Base-by-base conservation (phyloP, 495 filamentous ascomycete species). In the Aspergillus leporis region DNA sequence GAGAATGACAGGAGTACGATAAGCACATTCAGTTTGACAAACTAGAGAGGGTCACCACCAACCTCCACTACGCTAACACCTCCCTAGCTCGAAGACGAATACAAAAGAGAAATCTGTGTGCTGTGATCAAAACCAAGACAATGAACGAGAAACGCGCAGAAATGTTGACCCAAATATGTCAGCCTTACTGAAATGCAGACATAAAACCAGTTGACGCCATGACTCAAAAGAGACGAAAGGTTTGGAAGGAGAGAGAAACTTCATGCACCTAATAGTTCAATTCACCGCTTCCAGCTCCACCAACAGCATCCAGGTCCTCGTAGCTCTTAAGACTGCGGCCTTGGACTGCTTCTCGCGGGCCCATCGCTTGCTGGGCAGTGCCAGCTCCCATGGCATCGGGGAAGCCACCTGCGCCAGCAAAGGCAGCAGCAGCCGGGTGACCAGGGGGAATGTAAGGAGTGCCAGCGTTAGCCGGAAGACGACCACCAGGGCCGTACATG, bases 251-350 rank as follows among this genome's bases (percentile, higher is more conserved):
- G 16, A 12, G 16, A 19, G 28, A 25, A 13, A 55, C 21, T 18
- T 14, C 38, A 5, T 14, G 38, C 16, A 28, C 21, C 69, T 71
- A 87, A 58, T 89, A 89, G 65, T 89, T 85, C 55, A 89, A 69
- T 67, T 88, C 86, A 9, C 79, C 83, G 47, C 80, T 73, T 19
- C 76, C 83, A 25, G 76, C 74, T 3, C 76, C 77, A 28, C 75
- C 79, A 34, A 85, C 79, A 16, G 94, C 93, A 77, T 98, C 94
- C 2, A 98, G 76, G 73, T 98, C 94, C 72, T 98, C 95, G 72
- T 98, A 98, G 70, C 90, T 95, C 81, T 94, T 96, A 34, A 98
- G 68, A 43, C 89, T 96, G 47, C 94, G 83, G 4, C 95, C 94
- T 61, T 92, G 88, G 2, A 96, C 90, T 1, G 93, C 90, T 74